Percentiles rank a stretch among this genome's conserved stretches.
These are phyloP conservation scores for Coemansia sp. DNA, from an alignment of 371 early-diverging fungal genomes.

Conservation along the genomic window DNA sequence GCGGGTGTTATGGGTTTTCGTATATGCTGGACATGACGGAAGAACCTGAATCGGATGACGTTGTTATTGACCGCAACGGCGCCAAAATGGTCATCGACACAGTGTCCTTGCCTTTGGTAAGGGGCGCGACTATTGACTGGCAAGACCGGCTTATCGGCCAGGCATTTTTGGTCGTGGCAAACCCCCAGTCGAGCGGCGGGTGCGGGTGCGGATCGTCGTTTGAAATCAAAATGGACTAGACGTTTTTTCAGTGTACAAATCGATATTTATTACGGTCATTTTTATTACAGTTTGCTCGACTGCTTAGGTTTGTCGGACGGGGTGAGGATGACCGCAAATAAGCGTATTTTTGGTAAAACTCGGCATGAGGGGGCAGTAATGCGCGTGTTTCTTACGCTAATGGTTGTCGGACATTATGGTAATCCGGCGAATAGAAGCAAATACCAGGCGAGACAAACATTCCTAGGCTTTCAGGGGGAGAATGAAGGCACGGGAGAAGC, in stretches of 20 bases:
- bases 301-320: neutral
- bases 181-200: slow-evolving; percentile 87
- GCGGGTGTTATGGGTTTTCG: slow-evolving; percentile 96
- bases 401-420: neutral
- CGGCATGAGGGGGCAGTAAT: too few species aligned
- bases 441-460: neutral
- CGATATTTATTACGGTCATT: neutral
- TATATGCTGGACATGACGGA: slow-evolving; percentile 85
- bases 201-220: slow-evolving; percentile 85
- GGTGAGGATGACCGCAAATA: neutral
- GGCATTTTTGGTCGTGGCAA: slow-evolving; percentile 83
- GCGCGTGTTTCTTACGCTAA: neutral
- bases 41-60: slow-evolving; percentile 64
- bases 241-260: neutral
- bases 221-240: slow-evolving; percentile 51
- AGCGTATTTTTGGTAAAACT: neutral
- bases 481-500: neutral
- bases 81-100: slow-evolving; percentile 80
- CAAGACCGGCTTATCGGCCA: slow-evolving; percentile 92
- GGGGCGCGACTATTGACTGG: slow-evolving; percentile 85
- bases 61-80: slow-evolving; percentile 82
- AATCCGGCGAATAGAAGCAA: neutral
- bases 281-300: neutral
- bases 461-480: neutral
- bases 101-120: slow-evolving; percentile 79